Evolutionary conservation across 73 alveolate genomes (phyloP), one percentile per base, ranked within the genome.

Genomic region (Diophrys sp.): DNA sequence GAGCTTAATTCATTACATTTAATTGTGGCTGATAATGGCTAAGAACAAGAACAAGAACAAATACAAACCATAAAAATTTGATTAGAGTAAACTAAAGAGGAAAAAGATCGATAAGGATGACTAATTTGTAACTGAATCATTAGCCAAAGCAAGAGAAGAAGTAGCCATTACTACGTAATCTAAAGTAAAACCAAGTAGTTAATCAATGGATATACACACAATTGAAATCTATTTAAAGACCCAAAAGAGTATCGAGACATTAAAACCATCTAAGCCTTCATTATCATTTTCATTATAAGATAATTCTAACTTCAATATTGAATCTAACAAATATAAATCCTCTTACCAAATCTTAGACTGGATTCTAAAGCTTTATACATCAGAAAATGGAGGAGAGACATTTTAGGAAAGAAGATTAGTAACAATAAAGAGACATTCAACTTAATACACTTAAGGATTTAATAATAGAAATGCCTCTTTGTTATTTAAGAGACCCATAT

Each of bases 1-100:
- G 99, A 28, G 77, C 89, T 67, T 75, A 77, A 56, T 93, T 95
- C 33, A 88, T 95, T n/a, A 77, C 95, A 24, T n/a, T n/a, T n/a
- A n/a, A n/a, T n/a, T n/a, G n/a, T n/a, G n/a, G n/a, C n/a, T n/a
- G n/a, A n/a, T n/a, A n/a, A n/a, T n/a, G n/a, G n/a, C n/a, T n/a
- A n/a, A n/a, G n/a, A n/a, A n/a, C n/a, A n/a, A n/a, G n/a, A n/a
- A n/a, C n/a, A n/a, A n/a, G n/a, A n/a, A n/a, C n/a, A n/a, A n/a
- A n/a, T n/a, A n/a, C n/a, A n/a, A n/a, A n/a, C n/a, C n/a, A n/a
- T n/a, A n/a, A n/a, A n/a, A n/a, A n/a, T n/a, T n/a, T n/a, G n/a
- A n/a, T n/a, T n/a, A n/a, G n/a, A n/a, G n/a, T n/a, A n/a, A n/a
- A n/a, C n/a, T n/a, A n/a, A n/a, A n/a, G n/a, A n/a, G n/a, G n/a